These are phyloP conservation scores for Cylindrotheca fusiformis DNA, from an alignment of 108 stramenopile genomes.

Conservation along the genomic window DNA sequence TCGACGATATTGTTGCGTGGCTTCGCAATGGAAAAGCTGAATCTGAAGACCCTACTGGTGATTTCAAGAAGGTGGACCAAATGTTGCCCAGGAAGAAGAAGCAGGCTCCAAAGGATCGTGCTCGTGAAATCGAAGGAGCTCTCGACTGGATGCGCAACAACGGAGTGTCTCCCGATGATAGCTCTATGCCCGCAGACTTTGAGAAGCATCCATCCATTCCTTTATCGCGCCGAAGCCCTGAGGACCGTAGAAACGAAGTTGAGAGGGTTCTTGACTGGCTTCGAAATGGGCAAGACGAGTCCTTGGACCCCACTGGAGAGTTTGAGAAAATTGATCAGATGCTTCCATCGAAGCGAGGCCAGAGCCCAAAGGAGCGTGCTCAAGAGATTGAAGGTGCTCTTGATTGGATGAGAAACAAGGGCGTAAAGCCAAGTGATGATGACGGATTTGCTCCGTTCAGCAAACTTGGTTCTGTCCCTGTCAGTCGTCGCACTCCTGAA, in stretches of 20 bases:
- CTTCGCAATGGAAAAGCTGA: no score
- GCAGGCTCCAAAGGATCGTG: slow-evolving; percentile 6
- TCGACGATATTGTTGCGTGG: not conserved
- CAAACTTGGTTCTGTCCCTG: slow-evolving; percentile 15
- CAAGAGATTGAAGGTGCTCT: no score
- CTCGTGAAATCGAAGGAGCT: no score
- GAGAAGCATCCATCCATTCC: not conserved
- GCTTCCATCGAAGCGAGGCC: slow-evolving; percentile 20
- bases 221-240: not conserved
- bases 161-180: slow-evolving; percentile 14
- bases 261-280: not conserved
- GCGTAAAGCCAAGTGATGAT: slow-evolving; percentile 10
- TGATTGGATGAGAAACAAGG: no score
- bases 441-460: slow-evolving; percentile 4
- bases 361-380: slow-evolving; percentile 3
- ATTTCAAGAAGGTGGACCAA: slow-evolving; percentile 6
- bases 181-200: not conserved
- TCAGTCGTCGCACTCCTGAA: slow-evolving; percentile 19
- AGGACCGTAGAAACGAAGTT: slow-evolving; percentile 8
- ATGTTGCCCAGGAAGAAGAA: slow-evolving; percentile 3
- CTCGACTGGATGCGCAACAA: no score
- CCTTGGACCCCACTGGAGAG: slow-evolving; percentile 4
- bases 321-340: no score
- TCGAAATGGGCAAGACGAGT: slow-evolving; percentile 3
- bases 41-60: no score